Percentiles rank a stretch among this genome's conserved stretches.
phyloP scores from a whole-genome alignment of 805 yeast species.

The Yarrowia porcina region DNA sequence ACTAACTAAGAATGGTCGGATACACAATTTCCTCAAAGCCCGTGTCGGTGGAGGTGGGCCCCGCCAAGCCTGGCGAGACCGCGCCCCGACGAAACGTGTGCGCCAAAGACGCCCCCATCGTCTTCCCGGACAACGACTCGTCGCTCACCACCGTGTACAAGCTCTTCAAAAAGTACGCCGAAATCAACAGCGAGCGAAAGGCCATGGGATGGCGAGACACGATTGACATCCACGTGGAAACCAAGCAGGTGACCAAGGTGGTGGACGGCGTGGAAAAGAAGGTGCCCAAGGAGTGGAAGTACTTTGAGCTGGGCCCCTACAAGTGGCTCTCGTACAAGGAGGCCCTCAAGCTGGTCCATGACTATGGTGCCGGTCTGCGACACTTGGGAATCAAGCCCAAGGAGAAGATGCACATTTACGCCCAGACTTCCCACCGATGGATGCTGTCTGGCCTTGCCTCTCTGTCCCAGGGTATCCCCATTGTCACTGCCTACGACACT shows the following conservation, averaged over 20 bases:
- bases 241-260: constrained; percentile 65
- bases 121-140: constrained; percentile 57
- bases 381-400: constrained; percentile 66
- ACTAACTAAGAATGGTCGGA: constrained; percentile 10
- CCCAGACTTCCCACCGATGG: constrained; percentile 86
- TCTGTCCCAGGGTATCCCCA: constrained; percentile 72
- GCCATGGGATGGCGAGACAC: constrained; percentile 80
- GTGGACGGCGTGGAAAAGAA: constrained; percentile 71
- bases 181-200: constrained; percentile 50
- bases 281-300: constrained; percentile 84
- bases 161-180: constrained; percentile 58
- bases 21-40: constrained; percentile 23
- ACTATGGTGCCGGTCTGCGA: constrained; percentile 71
- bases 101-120: constrained; percentile 43
- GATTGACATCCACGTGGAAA: constrained; percentile 70
- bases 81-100: constrained; percentile 38
- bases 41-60: constrained; percentile 38
- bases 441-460: constrained; percentile 81
- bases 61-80: constrained; percentile 39
- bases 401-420: constrained; percentile 76
- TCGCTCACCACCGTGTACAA: constrained; percentile 70
- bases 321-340: constrained; percentile 61
- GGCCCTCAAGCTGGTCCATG: constrained; percentile 48
- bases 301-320: constrained; percentile 74
- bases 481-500: constrained; percentile 95